Conservation (phyloP, 257 asterid species). For the Marsdenia floribunda region DNA sequence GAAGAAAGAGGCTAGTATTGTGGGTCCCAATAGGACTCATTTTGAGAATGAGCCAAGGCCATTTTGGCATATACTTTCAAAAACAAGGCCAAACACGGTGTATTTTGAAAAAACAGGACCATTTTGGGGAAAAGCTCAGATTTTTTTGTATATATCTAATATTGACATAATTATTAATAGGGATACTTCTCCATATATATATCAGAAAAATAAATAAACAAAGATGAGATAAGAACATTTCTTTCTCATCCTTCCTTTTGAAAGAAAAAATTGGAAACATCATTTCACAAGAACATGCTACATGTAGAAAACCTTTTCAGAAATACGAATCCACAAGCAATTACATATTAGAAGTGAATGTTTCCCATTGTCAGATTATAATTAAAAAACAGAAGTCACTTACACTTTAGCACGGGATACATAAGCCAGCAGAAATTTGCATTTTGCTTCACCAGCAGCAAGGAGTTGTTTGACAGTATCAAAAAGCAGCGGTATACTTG, state of each 20-base stretch:
- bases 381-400: constrained; percentile 21
- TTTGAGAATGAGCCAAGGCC: too few relatives aligned
- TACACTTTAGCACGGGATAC: constrained; percentile 85
- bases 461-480: constrained; percentile 69
- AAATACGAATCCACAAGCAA: not conserved
- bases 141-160: too few relatives aligned
- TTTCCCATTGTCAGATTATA: not conserved
- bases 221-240: not conserved
- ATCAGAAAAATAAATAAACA: too few relatives aligned
- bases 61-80: too few relatives aligned
- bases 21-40: too few relatives aligned
- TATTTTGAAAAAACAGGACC: too few relatives aligned
- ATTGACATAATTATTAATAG: too few relatives aligned
- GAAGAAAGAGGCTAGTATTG: too few relatives aligned
- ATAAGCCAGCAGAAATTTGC: constrained; percentile 77
- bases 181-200: too few relatives aligned
- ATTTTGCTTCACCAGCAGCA: constrained; percentile 33
- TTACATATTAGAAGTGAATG: not conserved
- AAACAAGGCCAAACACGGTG: too few relatives aligned
- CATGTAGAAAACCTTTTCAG: not conserved
- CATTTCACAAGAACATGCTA: not conserved
- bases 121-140: too few relatives aligned
- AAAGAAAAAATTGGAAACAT: not conserved
- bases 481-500: constrained; percentile 69
- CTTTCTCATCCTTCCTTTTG: not conserved